phyloP scores from a whole-genome alignment of 202 grass and related monocot genomes.

The Cymbopogon flexuosus region DNA sequence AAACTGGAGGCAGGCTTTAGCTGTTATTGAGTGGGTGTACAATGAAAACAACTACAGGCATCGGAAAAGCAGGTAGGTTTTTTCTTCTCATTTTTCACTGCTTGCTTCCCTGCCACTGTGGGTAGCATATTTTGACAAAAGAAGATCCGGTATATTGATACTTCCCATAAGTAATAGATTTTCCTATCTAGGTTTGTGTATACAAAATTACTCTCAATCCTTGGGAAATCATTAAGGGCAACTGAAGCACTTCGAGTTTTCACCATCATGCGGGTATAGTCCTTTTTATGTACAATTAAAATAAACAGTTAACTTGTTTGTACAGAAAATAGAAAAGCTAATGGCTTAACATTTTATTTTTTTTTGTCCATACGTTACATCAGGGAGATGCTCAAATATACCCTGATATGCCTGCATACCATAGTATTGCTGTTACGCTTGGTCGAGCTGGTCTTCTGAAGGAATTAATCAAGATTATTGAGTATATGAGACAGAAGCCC shows the following conservation, averaged over 20 bases:
- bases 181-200: slow-evolving; percentile 81
- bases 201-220: slow-evolving; percentile 76
- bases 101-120: background rate
- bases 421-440: slow-evolving; percentile 76
- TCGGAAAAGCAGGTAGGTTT: slow-evolving; percentile 71
- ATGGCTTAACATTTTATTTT: slow-evolving; percentile 8
- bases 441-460: slow-evolving; percentile 80
- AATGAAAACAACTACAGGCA: slow-evolving; percentile 70
- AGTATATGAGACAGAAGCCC: slow-evolving; percentile 69
- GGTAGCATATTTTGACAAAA: background rate
- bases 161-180: slow-evolving; percentile 4
- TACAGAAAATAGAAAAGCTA: slow-evolving; percentile 4
- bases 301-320: background rate
- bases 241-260: slow-evolving; percentile 81
- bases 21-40: slow-evolving; percentile 86
- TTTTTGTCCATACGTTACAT: slow-evolving; percentile 30
- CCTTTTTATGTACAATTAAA: slow-evolving; percentile 5
- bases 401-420: slow-evolving; percentile 94
- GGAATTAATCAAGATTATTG: slow-evolving; percentile 69
- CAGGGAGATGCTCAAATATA: slow-evolving; percentile 86
- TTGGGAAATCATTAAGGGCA: slow-evolving; percentile 69
- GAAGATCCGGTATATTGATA: background rate
- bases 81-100: background rate
- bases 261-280: slow-evolving; percentile 65
- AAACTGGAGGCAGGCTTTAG: slow-evolving; percentile 75